Evolutionary conservation across 2,329 filamentous ascomycete species (phyloP).

Genomic region (Neofusicoccum cordaticola): DNA sequence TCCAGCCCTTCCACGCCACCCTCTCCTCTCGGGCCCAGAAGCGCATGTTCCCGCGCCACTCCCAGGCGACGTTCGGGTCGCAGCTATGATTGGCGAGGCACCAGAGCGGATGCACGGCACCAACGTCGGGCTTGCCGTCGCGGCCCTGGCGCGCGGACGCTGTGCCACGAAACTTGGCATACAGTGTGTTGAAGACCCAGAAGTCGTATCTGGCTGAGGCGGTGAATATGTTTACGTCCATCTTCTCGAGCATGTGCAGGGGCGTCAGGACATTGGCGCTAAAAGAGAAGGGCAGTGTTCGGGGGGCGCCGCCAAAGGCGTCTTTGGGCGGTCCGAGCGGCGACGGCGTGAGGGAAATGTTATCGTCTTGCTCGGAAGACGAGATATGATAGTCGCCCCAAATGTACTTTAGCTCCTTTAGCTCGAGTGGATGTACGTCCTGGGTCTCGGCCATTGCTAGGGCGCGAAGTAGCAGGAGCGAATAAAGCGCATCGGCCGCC

Average conservation of each 20-base stretch:
- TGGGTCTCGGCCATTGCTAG: conserved; percentile 62
- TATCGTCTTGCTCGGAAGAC: not conserved
- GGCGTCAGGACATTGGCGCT: conserved; percentile 71
- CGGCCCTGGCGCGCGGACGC: conserved; percentile 72
- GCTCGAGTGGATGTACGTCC: conserved; percentile 55
- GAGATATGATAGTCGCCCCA: conserved; percentile 58
- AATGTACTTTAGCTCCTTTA: conserved; percentile 61
- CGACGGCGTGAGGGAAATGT: conserved; percentile 10
- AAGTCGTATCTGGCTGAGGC: conserved; percentile 56
- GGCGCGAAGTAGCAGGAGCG: conserved; percentile 57
- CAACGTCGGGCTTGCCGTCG: conserved; percentile 83
- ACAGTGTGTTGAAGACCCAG: conserved; percentile 88
- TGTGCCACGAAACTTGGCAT: conserved; percentile 88
- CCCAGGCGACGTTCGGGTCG: conserved; percentile 91
- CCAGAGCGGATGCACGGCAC: conserved; percentile 93
- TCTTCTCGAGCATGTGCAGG: conserved; percentile 76
- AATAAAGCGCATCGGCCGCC: conserved; percentile 60
- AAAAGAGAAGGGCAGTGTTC: conserved; percentile 76
- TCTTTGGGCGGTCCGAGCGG: conserved; percentile 15
- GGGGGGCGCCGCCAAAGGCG: conserved; percentile 32
- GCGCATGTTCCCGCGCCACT: conserved; percentile 79
- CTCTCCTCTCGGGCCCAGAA: conserved; percentile 62
- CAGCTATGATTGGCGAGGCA: conserved; percentile 96
- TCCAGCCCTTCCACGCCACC: conserved; percentile 46
- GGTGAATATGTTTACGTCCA: conserved; percentile 73